phyloP scores from a whole-genome alignment of 805 yeast genomes.

The Wickerhamiella domercqiae region DNA sequence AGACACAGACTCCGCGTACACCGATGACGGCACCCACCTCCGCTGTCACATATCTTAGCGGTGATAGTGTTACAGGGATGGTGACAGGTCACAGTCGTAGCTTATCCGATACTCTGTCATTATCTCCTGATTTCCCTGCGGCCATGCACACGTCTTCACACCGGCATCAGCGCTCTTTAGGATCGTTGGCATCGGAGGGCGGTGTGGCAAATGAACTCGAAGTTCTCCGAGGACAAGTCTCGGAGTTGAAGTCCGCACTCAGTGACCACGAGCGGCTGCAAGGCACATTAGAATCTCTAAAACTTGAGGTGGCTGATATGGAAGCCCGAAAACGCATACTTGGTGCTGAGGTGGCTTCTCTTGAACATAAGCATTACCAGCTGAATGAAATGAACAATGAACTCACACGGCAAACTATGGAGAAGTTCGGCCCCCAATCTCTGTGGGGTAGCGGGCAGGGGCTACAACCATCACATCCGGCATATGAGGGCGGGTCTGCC shows the following conservation, averaged over 20 bases:
- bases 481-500: neutral
- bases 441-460: constrained; percentile 14
- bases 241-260: constrained; percentile 18
- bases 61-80: neutral
- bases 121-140: constrained; percentile 1
- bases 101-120: constrained; percentile 10
- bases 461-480: constrained; percentile 1
- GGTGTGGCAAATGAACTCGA: neutral
- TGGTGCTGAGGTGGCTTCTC: constrained; percentile 21
- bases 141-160: neutral
- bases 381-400: constrained; percentile 26
- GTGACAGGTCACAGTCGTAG: constrained; percentile 14
- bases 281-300: constrained; percentile 12
- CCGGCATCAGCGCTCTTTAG: neutral
- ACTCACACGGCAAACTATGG: constrained; percentile 23
- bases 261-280: constrained; percentile 12
- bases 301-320: constrained; percentile 20
- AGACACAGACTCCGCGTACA: constrained; percentile 3
- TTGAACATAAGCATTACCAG: constrained; percentile 24
- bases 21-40: constrained; percentile 1
- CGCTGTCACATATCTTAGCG: neutral
- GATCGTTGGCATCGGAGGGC: neutral
- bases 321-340: constrained; percentile 17
- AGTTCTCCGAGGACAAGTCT: constrained; percentile 15
- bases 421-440: constrained; percentile 19